Conservation (phyloP, 2,329 filamentous ascomycete genomes). For the Colletotrichum karsti region DNA sequence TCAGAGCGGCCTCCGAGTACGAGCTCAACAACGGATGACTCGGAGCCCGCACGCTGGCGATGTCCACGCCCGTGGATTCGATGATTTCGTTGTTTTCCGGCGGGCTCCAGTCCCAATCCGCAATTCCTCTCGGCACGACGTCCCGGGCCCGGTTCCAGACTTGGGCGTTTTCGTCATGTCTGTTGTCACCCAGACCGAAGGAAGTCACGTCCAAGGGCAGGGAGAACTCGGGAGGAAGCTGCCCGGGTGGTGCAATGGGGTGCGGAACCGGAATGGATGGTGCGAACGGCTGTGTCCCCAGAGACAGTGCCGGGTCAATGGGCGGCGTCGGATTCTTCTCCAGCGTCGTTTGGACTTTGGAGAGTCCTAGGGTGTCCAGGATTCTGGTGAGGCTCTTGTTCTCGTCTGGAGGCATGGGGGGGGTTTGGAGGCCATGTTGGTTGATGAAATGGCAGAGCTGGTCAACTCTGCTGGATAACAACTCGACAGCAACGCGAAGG, state of each 20-base stretch:
- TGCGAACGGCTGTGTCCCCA: neutral
- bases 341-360: neutral
- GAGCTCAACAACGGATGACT: neutral
- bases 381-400: constrained; percentile 10
- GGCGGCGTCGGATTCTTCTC: neutral
- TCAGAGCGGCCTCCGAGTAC: constrained; percentile 7
- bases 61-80: neutral
- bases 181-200: neutral
- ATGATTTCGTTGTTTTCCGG: neutral
- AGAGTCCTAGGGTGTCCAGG: constrained; percentile 7
- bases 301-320: neutral
- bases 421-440: constrained; percentile 46
- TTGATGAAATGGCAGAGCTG: constrained; percentile 46
- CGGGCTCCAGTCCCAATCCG: constrained; percentile 11
- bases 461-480: constrained; percentile 9
- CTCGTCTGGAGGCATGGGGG: constrained; percentile 40
- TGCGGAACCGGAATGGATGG: neutral
- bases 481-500: constrained; percentile 16
- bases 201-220: neutral
- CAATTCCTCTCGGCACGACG: neutral
- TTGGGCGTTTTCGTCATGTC: neutral
- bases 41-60: neutral
- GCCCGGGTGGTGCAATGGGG: neutral
- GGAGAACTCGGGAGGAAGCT: neutral
- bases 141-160: neutral